Percentiles rank a stretch among this genome's conserved stretches.
Conservation (phyloP, 805 yeast genomes). For the Cyberlindnera mississippiensis region DNA sequence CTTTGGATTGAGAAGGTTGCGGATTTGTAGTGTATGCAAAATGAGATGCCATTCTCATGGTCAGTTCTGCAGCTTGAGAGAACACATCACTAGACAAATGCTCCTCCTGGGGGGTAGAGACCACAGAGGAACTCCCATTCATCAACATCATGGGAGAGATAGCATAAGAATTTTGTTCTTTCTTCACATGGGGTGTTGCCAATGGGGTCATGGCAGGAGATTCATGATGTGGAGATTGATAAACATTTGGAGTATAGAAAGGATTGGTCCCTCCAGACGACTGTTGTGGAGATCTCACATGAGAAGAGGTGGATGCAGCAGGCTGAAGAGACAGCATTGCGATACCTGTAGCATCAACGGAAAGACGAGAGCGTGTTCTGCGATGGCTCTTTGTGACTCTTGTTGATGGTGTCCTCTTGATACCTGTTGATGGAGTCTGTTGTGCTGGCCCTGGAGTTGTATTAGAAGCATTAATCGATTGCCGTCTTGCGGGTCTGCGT, state of each 20-base stretch:
- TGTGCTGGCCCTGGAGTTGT: constrained; percentile 1
- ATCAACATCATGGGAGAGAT: constrained; percentile 14
- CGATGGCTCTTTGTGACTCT: constrained; percentile 11
- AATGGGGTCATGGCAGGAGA: constrained; percentile 11
- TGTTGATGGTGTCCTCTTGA: constrained; percentile 13
- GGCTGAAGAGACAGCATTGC: constrained; percentile 4
- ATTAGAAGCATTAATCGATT: not conserved
- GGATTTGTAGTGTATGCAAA: constrained; percentile 6
- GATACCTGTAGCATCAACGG: constrained; percentile 12
- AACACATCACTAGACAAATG: constrained; percentile 8
- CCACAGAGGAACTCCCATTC: constrained; percentile 1
- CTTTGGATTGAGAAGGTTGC: not conserved
- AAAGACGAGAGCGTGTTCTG: constrained; percentile 12
- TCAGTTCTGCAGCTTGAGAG: constrained; percentile 13
- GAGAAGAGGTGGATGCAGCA: too few relatives aligned
- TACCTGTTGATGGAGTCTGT: constrained; percentile 3
- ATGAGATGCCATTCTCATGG: constrained; percentile 11
- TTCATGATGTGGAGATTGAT: constrained; percentile 5
- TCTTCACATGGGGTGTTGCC: constrained; percentile 8
- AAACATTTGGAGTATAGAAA: constrained; percentile 9
- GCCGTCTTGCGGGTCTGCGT: constrained; percentile 8
- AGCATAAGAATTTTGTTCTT: not conserved
- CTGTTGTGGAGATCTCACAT: too few relatives aligned
- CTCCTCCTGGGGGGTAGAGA: constrained; percentile 3
- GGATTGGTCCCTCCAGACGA: constrained; percentile 7